Evolutionary conservation across 2,329 filamentous ascomycete genomes (phyloP), one percentile per base, ranked within the genome.

Genomic region (Fusarium tjaetaba): DNA sequence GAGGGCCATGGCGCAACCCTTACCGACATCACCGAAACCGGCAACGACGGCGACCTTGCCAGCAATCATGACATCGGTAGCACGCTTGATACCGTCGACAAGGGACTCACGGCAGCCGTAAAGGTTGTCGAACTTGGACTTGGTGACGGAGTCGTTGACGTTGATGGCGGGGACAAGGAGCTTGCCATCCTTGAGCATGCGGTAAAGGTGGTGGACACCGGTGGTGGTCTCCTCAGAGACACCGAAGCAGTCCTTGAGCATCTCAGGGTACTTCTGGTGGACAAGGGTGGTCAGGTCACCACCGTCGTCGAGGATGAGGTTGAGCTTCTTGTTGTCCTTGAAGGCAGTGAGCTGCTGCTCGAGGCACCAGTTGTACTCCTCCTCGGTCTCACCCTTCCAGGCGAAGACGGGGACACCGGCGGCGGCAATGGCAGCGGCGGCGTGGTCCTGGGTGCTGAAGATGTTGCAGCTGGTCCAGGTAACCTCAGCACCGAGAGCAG

Each of bases 91-190:
- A 85, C 96, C 96, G 85, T 99, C 96, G 82, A 99, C 92, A 80
- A 99, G 93, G 75, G 96, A 98, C 89, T 98, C 96, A 84, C 95
- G 93, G 94, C 96, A 98, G 83, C 96, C 96, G 91, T 98, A 99
- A 77, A 98, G 88, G 92, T 99, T 99, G 91, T 98, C 96, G 85
- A 99, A 99, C 91, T 99, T 99, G 88, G 95, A 97, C 93, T 98
- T 99, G 86, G 96, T 99, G 84, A 99, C 96, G 69, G 93, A 95
- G 92, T 99, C 96, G 89, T 99, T 98, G 90, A 99, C 96, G 87
- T 99, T 99, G 92, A 98, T 94, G 86, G 96, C 90, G 78, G 96
- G 96, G 78, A 97, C 94, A 74, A 97, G 92, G 76, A 98, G 94
- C 85, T 91, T 89, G 84, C 90, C 90, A 79, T 94, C 92, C 91